These are phyloP conservation scores for Populus alba DNA, from an alignment of 345 rosid species.

Conservation along the genomic window DNA sequence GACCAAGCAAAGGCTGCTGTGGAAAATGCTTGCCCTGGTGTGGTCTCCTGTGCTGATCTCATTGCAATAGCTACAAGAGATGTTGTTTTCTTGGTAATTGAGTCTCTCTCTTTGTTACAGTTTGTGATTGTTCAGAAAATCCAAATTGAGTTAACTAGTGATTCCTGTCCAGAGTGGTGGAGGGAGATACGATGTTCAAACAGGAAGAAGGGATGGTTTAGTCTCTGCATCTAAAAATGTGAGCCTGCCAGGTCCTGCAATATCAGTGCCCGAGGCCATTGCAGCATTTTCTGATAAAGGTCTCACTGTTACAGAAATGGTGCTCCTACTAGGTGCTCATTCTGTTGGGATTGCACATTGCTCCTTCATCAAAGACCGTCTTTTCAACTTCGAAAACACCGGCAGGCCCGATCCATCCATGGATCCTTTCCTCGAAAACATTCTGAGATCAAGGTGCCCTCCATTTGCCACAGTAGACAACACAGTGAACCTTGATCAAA, in stretches of 20 bases:
- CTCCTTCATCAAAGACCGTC: conserved; percentile 37
- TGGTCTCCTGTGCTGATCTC: conserved; percentile 59
- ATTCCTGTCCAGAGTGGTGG: conserved; percentile 36
- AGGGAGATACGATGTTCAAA: conserved; percentile 47
- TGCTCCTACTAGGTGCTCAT: conserved; percentile 62
- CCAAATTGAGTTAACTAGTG: neutral
- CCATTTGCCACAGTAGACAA: conserved; percentile 11
- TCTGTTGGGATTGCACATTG: conserved; percentile 52
- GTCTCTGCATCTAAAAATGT: conserved; percentile 40
- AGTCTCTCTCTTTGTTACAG: neutral
- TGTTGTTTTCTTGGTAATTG: conserved; percentile 41
- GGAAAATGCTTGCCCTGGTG: conserved; percentile 32
- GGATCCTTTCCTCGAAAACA: conserved; percentile 23
- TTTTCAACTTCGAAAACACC: conserved; percentile 37
- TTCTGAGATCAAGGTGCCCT: conserved; percentile 37
- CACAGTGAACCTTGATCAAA: conserved; percentile 31
- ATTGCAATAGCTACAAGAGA: conserved; percentile 57
- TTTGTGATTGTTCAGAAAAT: neutral
- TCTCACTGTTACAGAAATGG: conserved; percentile 46
- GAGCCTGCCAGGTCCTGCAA: conserved; percentile 44
- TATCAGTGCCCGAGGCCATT: conserved; percentile 43
- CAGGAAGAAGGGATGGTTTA: conserved; percentile 63
- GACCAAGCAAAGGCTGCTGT: conserved; percentile 43
- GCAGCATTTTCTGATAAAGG: conserved; percentile 36
- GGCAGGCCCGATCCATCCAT: conserved; percentile 38